Evolutionary conservation across 345 rosid species (phyloP).

Genomic region (Eucalyptus marginata): DNA sequence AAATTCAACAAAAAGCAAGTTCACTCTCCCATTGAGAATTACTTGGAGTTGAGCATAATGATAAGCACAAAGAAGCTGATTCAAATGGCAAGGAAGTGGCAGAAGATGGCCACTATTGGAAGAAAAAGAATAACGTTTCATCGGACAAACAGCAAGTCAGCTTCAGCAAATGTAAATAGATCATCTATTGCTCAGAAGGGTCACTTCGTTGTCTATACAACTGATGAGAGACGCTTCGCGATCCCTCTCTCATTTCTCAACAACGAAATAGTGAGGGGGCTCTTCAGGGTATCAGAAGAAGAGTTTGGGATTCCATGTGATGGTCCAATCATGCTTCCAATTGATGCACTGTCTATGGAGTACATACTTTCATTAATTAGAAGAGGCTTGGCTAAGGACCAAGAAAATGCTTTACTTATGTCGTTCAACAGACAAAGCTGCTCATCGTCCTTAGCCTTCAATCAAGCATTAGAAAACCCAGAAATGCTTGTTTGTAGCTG

Average conservation of each 20-base stretch:
- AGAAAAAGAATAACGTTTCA: background rate
- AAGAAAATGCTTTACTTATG: conserved; percentile 9
- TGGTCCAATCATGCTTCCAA: background rate
- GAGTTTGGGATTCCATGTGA: conserved; percentile 1
- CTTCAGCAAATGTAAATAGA: background rate
- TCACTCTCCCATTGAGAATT: background rate
- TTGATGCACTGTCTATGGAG: background rate
- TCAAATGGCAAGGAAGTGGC: conserved; percentile 4
- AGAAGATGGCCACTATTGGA: background rate
- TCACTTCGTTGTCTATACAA: conserved; percentile 7
- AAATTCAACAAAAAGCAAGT: background rate
- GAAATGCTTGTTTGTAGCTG: background rate
- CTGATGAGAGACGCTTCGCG: background rate
- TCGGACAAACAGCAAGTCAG: background rate
- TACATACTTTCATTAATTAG: conserved; percentile 3
- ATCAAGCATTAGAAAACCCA: background rate
- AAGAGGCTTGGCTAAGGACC: conserved; percentile 3
- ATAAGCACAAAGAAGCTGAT: conserved; percentile 1
- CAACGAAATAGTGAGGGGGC: background rate
- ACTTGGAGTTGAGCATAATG: background rate
- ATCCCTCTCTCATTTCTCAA: conserved; percentile 7
- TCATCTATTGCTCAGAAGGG: background rate
- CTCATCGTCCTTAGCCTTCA: background rate
- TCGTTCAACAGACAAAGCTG: background rate
- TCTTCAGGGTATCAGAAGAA: background rate